Evolutionary conservation across 2,329 filamentous ascomycete species (phyloP).

Genomic region (Cryphonectria parasitica): DNA sequence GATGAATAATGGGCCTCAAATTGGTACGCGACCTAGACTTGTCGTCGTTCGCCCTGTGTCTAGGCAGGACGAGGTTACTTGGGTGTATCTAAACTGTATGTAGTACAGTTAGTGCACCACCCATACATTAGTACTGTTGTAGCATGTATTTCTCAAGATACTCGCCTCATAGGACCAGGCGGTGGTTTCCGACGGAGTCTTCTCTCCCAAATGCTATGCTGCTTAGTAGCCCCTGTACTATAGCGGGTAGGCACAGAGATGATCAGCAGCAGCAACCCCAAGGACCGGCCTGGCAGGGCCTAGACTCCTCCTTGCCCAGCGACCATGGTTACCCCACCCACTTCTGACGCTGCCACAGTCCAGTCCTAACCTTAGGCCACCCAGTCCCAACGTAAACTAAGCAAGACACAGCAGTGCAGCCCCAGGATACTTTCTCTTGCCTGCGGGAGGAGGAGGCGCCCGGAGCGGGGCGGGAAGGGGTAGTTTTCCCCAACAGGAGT

Average conservation of each 20-base stretch:
- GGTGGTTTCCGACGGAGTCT: background rate
- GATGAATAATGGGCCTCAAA: background rate
- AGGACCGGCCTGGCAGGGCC: conserved; percentile 6
- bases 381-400: background rate
- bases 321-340: background rate
- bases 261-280: background rate
- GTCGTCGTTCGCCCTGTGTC: background rate
- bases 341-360: background rate
- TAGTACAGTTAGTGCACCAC: too few species aligned
- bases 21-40: background rate
- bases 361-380: background rate
- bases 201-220: background rate
- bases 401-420: background rate
- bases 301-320: conserved; percentile 5
- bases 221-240: background rate
- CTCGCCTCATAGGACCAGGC: background rate
- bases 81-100: background rate
- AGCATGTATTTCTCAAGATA: background rate
- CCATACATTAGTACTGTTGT: background rate
- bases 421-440: background rate
- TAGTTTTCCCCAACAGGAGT: background rate
- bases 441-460: background rate
- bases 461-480: too few species aligned
- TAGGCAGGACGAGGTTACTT: background rate
- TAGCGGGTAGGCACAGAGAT: background rate